Percentiles rank a stretch among this genome's conserved stretches.
phyloP scores from a whole-genome alignment of 495 filamentous ascomycete species.

The Penicillium psychrofluorescens region DNA sequence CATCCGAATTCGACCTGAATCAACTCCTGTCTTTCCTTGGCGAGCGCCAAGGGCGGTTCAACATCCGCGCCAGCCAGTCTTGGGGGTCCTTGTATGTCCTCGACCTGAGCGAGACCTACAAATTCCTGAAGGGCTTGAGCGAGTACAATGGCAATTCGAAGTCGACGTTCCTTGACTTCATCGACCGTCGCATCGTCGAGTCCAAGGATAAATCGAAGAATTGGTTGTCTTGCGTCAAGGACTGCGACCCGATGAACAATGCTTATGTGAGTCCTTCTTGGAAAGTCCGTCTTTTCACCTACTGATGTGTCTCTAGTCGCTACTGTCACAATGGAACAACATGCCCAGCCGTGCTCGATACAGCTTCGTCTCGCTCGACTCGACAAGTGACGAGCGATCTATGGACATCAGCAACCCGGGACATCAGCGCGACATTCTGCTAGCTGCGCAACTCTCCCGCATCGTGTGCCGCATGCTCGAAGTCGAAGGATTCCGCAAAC shows the following conservation, averaged over 20 bases:
- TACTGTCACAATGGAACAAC: slow-evolving; percentile 44
- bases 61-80: slow-evolving; percentile 40
- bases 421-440: slow-evolving; percentile 36
- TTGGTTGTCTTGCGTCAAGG: slow-evolving; percentile 40
- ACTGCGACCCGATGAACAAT: slow-evolving; percentile 38
- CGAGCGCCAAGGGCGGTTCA: slow-evolving; percentile 38
- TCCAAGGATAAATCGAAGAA: slow-evolving; percentile 44
- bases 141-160: slow-evolving; percentile 41
- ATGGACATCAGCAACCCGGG: slow-evolving; percentile 36
- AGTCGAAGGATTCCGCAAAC: slow-evolving; percentile 43
- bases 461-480: slow-evolving; percentile 45
- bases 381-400: slow-evolving; percentile 23
- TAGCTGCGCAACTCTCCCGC: slow-evolving; percentile 41
- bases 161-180: slow-evolving; percentile 40
- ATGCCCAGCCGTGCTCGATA: slow-evolving; percentile 46
- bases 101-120: slow-evolving; percentile 36
- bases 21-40: slow-evolving; percentile 35
- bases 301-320: slow-evolving; percentile 18
- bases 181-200: slow-evolving; percentile 39
- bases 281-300: slow-evolving; percentile 2
- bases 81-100: slow-evolving; percentile 40
- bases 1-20: slow-evolving; percentile 34
- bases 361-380: slow-evolving; percentile 31
- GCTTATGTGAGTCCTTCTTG: slow-evolving; percentile 29
- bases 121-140: slow-evolving; percentile 36